Evolutionary conservation across 306 rosid genomes (phyloP), one percentile per base, ranked within the genome.

Genomic region (Acacia crassicarpa): DNA sequence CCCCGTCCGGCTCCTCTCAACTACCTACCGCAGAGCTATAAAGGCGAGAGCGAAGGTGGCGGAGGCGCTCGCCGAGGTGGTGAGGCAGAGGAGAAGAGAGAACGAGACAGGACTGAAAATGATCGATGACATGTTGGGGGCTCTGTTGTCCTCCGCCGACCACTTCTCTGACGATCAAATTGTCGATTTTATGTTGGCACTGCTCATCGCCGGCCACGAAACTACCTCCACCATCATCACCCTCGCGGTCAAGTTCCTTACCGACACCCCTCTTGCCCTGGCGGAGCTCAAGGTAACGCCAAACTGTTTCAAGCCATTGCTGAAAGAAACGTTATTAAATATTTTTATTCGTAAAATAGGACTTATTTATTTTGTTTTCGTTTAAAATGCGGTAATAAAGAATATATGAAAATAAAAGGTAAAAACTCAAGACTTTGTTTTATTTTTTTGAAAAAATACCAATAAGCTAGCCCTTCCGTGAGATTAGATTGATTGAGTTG

Each of bases 181-280:
- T 35, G 97, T 93, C 2, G 99, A 95, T 85, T 95, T 95, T 79
- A 79, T 95, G 86, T 82, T 95, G 32, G 98, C 99, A 41, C 78
- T 95, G 84, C 90, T 95, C 4, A 97, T 95, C 17, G 99, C 96
- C 19, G 98, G 99, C 81, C 93, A 93, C 17, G 99, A 95, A 80
- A 95, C 98, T 40, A 95, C 99, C 67, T 93, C 99, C 2, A 93
- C 99, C 3, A 91, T 90, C 45, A 95, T 95, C 97, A 95, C 99
- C 58, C 99, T 95, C 19, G 98, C 99, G 27, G 86, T 95, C 20
- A 95, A 95, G 88, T 95, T 95, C 79, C 91, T 95, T 77, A 92
- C 94, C 2, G 99, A 93, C 80, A 91, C 98, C 49, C 99, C 99
- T 76, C 85, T 91, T 9, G 99, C 99, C 79, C 69, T 91, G 63